A percentile compares a stretch with the other conserved stretches of the same genome.
phyloP scores from a whole-genome alignment of 176 grass and related monocot species.

The Aechmea fasciata region DNA sequence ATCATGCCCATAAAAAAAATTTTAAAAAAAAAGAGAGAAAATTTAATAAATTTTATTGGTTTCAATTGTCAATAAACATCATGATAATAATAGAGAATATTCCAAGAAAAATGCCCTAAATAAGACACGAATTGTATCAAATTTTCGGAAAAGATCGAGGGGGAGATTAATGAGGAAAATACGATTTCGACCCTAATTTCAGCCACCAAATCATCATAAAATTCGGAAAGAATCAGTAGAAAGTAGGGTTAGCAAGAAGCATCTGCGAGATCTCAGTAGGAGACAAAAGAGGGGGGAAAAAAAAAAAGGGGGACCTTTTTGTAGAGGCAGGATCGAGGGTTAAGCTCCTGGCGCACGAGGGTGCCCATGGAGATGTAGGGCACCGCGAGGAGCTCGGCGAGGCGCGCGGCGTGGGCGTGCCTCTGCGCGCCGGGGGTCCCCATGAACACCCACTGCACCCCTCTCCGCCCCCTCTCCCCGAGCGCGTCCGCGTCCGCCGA shows the following conservation, averaged over 20 bases:
- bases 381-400: constrained; percentile 73
- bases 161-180: background rate
- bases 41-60: background rate
- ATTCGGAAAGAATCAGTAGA: background rate
- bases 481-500: constrained; percentile 8
- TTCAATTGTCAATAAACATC: background rate
- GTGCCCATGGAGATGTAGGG: constrained; percentile 93
- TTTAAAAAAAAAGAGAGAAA: background rate
- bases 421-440: constrained; percentile 68
- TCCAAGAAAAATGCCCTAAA: background rate
- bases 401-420: constrained; percentile 72
- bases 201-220: background rate
- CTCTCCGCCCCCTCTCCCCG: constrained; percentile 18
- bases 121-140: background rate
- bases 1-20: background rate
- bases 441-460: constrained; percentile 93
- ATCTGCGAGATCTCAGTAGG: background rate
- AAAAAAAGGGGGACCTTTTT: constrained; percentile 37
- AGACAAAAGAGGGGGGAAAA: background rate
- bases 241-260: background rate
- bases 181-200: background rate
- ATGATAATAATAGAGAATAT: background rate
- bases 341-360: constrained; percentile 71
- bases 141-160: background rate
- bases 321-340: constrained; percentile 53